These are phyloP conservation scores for Saccharomycopsis sp. DNA, from an alignment of 805 yeast genomes.

Conservation along the genomic window DNA sequence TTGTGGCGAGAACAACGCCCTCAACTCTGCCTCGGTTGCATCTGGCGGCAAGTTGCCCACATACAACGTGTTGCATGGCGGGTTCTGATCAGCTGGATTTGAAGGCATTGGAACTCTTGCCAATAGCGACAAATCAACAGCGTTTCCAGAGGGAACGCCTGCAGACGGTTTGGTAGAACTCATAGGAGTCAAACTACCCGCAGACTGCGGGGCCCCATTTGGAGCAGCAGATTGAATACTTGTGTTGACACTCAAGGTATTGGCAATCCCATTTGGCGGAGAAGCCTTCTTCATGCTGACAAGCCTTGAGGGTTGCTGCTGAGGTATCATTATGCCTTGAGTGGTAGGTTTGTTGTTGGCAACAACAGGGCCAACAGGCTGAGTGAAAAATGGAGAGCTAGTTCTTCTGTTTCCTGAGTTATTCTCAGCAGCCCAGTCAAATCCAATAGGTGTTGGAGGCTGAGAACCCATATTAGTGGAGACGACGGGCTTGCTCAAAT, in stretches of 20 bases:
- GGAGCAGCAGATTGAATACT: constrained; percentile 1
- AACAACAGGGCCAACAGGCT: background rate
- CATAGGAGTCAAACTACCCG: too few relatives aligned
- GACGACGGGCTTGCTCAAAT: constrained; percentile 20
- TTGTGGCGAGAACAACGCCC: constrained; percentile 79
- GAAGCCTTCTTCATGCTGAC: constrained; percentile 26
- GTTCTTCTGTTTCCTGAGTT: constrained; percentile 29
- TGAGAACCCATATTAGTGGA: constrained; percentile 17
- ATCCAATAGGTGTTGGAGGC: constrained; percentile 14
- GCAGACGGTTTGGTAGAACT: constrained; percentile 23
- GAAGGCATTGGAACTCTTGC: constrained; percentile 88
- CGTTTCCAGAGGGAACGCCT: background rate
- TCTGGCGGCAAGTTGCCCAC: constrained; percentile 97
- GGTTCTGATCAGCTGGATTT: constrained; percentile 97
- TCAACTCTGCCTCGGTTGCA: constrained; percentile 86
- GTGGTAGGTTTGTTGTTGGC: background rate
- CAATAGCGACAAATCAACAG: constrained; percentile 54
- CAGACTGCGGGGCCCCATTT: too few relatives aligned
- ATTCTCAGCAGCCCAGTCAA: constrained; percentile 34
- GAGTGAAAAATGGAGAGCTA: constrained; percentile 25
- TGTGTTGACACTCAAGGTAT: constrained; percentile 12
- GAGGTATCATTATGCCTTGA: constrained; percentile 1
- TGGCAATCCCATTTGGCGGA: constrained; percentile 29
- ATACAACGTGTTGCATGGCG: constrained; percentile 94
- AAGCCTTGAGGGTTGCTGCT: background rate